Base-by-base conservation (phyloP, 441 rosid genomes). In the Mallotus japonicus region DNA sequence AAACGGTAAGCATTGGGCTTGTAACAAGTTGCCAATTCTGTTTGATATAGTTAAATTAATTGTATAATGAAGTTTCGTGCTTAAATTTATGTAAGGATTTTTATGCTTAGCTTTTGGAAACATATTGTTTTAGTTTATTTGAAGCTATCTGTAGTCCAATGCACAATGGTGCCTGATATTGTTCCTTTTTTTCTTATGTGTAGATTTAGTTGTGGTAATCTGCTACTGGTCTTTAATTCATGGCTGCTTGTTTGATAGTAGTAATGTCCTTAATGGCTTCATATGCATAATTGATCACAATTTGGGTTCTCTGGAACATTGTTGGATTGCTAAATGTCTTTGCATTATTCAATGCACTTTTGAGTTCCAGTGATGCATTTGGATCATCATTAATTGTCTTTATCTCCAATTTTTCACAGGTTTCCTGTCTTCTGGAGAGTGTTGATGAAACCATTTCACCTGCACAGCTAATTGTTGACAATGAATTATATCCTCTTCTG, bases 401-500 rank as follows among this genome's bases (percentile, higher is more conserved):
- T n/a, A 11, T 47, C 70, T 2, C 37, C 54, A 74, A 59, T 40
- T 77, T 37, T 67, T 47, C 51, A 62, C 83, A 94, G 99, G 89
- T 92, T 75, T 76, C 85, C 63, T 77, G 70, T 84, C 89, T 94
- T 74, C 72, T 84, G 83, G 93, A 85, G 78, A 80, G 85, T 81
- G 68, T 76, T 14, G 77, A 75, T 65, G 85, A 62, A 42, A 82
- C 82, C 59, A 72, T 78, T 12, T 83, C 82, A 16, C 80, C 92
- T 69, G 81, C 78, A 62, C 85, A 77, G 81, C 81, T 92, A 5
- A 76, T 90, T 66, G 77, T 78, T 61, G 90, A 83, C 71, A 73
- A 80, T 81, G 85, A 80, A 58, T 67, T 90, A 24, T 87, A 94
- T 82, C 97, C 92, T 22, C 93, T 89, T 73, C 76, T 92, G 61